A percentile compares a stretch with the other conserved stretches of the same genome.
Evolutionary conservation across 108 stramenopile species (phyloP).

Genomic region (Cyclotella sp.): DNA sequence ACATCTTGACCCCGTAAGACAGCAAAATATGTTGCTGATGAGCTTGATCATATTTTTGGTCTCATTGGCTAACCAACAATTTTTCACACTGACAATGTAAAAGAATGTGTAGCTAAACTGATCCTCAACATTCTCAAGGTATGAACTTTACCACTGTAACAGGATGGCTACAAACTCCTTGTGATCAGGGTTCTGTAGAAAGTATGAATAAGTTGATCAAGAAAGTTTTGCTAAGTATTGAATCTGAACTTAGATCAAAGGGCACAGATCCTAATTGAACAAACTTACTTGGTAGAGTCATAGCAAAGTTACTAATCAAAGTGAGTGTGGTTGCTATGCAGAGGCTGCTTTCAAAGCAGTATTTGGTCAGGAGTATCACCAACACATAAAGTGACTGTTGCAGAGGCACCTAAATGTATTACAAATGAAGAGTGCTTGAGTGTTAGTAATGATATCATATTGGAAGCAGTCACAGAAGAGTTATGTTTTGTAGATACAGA

Average conservation of each 20-base stretch:
- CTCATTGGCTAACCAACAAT: neutral
- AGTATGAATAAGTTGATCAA: slow-evolving; percentile 27
- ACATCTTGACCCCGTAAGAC: neutral
- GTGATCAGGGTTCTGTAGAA: slow-evolving; percentile 22
- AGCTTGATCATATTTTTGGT: too few relatives aligned
- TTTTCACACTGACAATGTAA: slow-evolving; percentile 31
- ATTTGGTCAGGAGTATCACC: slow-evolving; percentile 19
- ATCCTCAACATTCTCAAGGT: too few relatives aligned
- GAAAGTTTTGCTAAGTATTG: slow-evolving; percentile 3
- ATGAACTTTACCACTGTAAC: neutral
- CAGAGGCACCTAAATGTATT: neutral
- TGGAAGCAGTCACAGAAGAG: neutral
- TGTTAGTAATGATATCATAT: neutral
- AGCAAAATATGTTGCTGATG: too few relatives aligned
- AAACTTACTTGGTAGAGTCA: slow-evolving; percentile 11
- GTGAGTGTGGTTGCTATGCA: neutral
- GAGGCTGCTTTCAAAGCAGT: slow-evolving; percentile 8
- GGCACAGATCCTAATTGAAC: slow-evolving; percentile 10
- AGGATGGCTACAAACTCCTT: slow-evolving; percentile 21
- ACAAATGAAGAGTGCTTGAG: slow-evolving; percentile 8
- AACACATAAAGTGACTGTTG: neutral
- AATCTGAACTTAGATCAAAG: neutral
- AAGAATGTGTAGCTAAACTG: slow-evolving; percentile 9
- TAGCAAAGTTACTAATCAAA: slow-evolving; percentile 9
- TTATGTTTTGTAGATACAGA: neutral